These are phyloP conservation scores for Paramecium octaurelia DNA, from an alignment of 73 alveolate species.

Conservation along the genomic window DNA sequence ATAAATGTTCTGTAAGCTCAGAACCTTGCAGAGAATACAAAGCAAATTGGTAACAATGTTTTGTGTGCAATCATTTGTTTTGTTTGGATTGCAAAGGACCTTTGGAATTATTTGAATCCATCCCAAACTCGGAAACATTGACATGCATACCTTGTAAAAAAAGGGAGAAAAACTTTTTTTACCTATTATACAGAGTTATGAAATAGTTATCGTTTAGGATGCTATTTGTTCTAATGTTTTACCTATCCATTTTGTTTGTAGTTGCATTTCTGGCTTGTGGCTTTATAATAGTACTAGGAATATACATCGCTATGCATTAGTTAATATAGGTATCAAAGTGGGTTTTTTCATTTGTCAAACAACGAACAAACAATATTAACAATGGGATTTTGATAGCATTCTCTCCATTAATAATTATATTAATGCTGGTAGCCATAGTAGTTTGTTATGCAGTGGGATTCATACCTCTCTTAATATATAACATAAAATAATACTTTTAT, in stretches of 20 bases:
- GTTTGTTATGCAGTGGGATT: background rate
- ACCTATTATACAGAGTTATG: background rate
- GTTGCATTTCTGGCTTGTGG: background rate
- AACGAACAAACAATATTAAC: background rate
- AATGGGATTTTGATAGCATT: background rate
- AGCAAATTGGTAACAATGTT: background rate
- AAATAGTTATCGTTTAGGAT: background rate
- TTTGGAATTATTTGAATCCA: background rate
- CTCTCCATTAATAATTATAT: background rate
- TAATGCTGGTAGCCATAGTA: background rate
- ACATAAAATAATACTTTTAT: background rate
- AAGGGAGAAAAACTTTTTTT: background rate
- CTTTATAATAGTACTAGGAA: background rate
- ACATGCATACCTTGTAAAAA: background rate
- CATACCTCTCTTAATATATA: background rate
- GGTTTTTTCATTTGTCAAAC: background rate
- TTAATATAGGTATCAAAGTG: background rate
- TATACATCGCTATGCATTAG: background rate
- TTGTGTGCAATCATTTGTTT: background rate
- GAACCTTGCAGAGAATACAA: background rate
- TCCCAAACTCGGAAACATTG: background rate
- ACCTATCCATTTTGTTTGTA: background rate
- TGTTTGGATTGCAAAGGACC: background rate
- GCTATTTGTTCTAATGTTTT: background rate
- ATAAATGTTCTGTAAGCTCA: background rate